These are phyloP conservation scores for Nidula microcarpa DNA, from an alignment of 768 basidiomycete genomes.

Conservation along the genomic window DNA sequence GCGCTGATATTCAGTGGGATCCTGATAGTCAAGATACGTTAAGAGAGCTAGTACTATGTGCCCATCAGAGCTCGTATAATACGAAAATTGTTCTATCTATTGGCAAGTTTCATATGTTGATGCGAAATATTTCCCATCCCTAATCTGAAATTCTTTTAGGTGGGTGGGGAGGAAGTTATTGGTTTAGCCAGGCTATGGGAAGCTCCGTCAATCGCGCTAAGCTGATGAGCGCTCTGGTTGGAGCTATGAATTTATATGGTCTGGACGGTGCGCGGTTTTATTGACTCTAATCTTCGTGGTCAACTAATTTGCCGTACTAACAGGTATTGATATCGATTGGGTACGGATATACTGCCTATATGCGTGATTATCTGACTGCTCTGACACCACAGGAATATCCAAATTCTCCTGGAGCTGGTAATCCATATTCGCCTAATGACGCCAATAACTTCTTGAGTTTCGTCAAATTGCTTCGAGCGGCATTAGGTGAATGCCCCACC, in stretches of 20 bases:
- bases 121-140: no score
- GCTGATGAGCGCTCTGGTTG: constrained; percentile 53
- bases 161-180: no score
- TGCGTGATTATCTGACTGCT: neutral
- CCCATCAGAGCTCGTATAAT: no score
- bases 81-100: no score
- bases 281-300: no score
- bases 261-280: constrained; percentile 45
- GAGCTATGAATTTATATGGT: constrained; percentile 52
- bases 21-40: no score
- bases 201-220: constrained; percentile 13
- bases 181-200: no score
- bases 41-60: no score
- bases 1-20: no score
- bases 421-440: constrained; percentile 57
- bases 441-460: constrained; percentile 62
- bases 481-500: constrained; percentile 36
- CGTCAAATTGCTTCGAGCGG: constrained; percentile 51
- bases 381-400: constrained; percentile 62
- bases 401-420: constrained; percentile 59
- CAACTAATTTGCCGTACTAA: neutral
- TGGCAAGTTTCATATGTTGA: no score
- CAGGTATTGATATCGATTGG: constrained; percentile 55
- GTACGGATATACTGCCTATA: constrained; percentile 15
- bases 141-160: no score